Evolutionary conservation across 202 grass and related monocot genomes (phyloP).

Genomic region (Dendrocalamus latiflorus): DNA sequence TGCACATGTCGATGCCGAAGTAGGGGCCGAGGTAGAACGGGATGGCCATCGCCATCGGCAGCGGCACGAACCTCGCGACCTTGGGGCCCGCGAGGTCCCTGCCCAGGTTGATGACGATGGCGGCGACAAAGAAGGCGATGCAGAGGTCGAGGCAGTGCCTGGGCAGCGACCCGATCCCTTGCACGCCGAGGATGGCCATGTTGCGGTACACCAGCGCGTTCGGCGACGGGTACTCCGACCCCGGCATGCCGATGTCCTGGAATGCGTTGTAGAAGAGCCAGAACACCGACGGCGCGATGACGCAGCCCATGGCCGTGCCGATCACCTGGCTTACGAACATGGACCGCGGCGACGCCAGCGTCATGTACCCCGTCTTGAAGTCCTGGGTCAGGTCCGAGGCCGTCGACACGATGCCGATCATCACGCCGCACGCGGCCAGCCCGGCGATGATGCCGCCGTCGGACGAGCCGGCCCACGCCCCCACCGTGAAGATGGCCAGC

Average conservation of each 20-base stretch:
- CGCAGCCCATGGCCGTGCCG: conserved; percentile 60
- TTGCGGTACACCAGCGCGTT: conserved; percentile 94
- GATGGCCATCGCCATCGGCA: conserved; percentile 64
- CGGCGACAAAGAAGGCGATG: conserved; percentile 39
- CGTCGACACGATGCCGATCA: conserved; percentile 50
- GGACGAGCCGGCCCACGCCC: conserved; percentile 34
- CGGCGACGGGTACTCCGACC: conserved; percentile 48
- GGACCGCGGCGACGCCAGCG: conserved; percentile 45
- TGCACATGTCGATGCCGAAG: conserved; percentile 50
- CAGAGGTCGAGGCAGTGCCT: conserved; percentile 54
- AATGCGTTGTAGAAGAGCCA: conserved; percentile 62
- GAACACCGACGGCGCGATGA: conserved; percentile 46
- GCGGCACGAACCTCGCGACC: conserved; percentile 23
- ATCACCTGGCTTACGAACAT: conserved; percentile 68
- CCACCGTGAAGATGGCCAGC: conserved; percentile 45
- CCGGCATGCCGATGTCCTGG: conserved; percentile 7
- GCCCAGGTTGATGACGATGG: conserved; percentile 30
- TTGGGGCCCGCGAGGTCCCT: conserved; percentile 32
- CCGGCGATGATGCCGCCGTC: conserved; percentile 50
- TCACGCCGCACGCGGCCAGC: conserved; percentile 50
- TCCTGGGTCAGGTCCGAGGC: conserved; percentile 64
- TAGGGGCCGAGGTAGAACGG: conserved; percentile 52
- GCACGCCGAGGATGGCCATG: conserved; percentile 90
- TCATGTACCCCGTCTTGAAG: conserved; percentile 62
- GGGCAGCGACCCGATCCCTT: no score